A percentile compares a stretch with the other conserved stretches of the same genome.
These are phyloP conservation scores for Nidularia pulvinata DNA, from an alignment of 768 basidiomycete species.

Conservation along the genomic window DNA sequence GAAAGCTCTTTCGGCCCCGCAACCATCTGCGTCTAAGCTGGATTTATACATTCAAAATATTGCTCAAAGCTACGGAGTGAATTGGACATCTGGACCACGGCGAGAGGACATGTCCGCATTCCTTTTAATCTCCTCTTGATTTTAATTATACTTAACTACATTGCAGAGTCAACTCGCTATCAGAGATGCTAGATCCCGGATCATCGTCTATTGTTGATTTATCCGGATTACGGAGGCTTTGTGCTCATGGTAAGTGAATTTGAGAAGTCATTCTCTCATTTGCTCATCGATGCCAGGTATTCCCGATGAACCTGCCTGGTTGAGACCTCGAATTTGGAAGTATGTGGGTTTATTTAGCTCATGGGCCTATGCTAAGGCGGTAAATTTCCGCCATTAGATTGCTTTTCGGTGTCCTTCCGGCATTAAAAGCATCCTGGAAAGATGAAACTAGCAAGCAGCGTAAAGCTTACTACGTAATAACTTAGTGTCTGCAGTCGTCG, in stretches of 20 bases:
- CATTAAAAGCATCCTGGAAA: slow-evolving; percentile 58
- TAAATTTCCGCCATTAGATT: slow-evolving; percentile 36
- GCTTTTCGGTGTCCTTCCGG: slow-evolving; percentile 62
- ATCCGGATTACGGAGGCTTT: slow-evolving; percentile 50
- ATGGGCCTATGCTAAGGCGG: neutral
- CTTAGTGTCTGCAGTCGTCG: slow-evolving; percentile 12
- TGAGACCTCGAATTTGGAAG: slow-evolving; percentile 81
- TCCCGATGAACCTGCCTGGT: slow-evolving; percentile 73
- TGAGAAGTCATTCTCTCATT: neutral
- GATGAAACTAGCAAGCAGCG: slow-evolving; percentile 58
- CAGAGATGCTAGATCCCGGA: slow-evolving; percentile 58
- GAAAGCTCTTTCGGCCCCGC: slow-evolving; percentile 47
- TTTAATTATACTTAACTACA: slow-evolving; percentile 4
- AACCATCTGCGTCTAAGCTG: slow-evolving; percentile 55
- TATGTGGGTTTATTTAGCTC: slow-evolving; percentile 25
- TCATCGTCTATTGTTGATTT: slow-evolving; percentile 55
- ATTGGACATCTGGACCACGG: slow-evolving; percentile 62
- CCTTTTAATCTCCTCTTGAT: neutral
- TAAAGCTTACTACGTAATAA: slow-evolving; percentile 69
- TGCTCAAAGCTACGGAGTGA: slow-evolving; percentile 48
- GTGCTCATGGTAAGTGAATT: slow-evolving; percentile 52
- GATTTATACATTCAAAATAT: slow-evolving; percentile 55
- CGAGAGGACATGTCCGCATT: slow-evolving; percentile 60
- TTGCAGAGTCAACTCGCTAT: slow-evolving; percentile 51
- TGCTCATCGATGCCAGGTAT: slow-evolving; percentile 46